phyloP scores from a whole-genome alignment of 2,329 filamentous ascomycete genomes.

The Teratosphaeria nubilosa region DNA sequence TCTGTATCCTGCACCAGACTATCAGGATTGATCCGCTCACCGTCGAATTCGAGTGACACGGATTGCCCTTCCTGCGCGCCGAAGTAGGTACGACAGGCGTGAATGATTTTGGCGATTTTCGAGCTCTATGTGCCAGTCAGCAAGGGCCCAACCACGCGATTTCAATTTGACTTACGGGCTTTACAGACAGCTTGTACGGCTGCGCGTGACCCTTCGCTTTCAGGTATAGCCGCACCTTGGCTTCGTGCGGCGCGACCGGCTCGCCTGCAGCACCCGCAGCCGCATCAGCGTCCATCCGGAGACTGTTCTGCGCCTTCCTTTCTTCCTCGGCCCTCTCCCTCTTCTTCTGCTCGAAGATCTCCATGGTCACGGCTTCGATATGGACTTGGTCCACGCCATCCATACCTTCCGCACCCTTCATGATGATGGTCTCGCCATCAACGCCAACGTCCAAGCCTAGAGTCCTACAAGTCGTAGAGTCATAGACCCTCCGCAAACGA shows the following conservation, averaged over 20 bases:
- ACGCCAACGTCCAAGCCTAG: conserved; percentile 49
- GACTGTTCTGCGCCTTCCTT: conserved; percentile 1
- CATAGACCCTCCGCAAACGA: conserved; percentile 61
- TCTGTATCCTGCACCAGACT: conserved; percentile 56
- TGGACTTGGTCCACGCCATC: conserved; percentile 51
- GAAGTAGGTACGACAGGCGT: conserved; percentile 46
- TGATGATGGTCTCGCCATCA: conserved; percentile 26
- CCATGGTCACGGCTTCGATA: conserved; percentile 66
- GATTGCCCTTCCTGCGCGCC: conserved; percentile 41
- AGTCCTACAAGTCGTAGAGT: conserved; percentile 61
- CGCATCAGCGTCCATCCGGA: neutral
- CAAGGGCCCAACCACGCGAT: neutral
- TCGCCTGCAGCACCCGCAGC: conserved; percentile 21
- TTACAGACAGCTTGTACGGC: conserved; percentile 39
- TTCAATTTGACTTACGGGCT: conserved; percentile 29
- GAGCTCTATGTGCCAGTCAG: conserved; percentile 38
- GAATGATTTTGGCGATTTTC: conserved; percentile 51
- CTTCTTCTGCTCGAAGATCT: conserved; percentile 45
- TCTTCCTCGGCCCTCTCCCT: conserved; percentile 34
- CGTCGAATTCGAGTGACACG: conserved; percentile 63
- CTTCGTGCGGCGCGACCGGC: conserved; percentile 18
- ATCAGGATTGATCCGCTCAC: conserved; percentile 55
- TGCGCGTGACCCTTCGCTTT: conserved; percentile 43
- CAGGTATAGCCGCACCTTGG: conserved; percentile 38
- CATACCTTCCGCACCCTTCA: conserved; percentile 39